phyloP scores from a whole-genome alignment of 345 rosid species.

The Heritiera littoralis region DNA sequence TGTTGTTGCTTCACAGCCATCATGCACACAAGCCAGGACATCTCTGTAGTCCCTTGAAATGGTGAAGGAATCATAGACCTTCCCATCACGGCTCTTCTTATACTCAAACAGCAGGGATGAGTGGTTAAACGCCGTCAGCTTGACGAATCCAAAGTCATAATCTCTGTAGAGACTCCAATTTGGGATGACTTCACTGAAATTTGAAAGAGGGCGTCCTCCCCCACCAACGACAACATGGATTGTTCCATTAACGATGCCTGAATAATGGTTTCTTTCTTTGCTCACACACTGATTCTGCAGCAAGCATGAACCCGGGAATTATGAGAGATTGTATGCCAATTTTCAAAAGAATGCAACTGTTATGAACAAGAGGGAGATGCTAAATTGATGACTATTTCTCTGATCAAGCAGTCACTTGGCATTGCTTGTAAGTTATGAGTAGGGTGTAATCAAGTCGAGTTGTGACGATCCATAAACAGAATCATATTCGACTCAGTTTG shows the following conservation, averaged over 20 bases:
- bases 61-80: conserved; percentile 77
- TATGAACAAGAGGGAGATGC: neutral
- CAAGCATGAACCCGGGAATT: conserved; percentile 1
- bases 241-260: conserved; percentile 69
- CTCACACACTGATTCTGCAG: conserved; percentile 72
- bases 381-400: neutral
- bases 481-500: too few relatives aligned
- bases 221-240: conserved; percentile 93
- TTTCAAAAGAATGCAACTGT: neutral
- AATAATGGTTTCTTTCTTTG: conserved; percentile 52
- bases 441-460: too few relatives aligned
- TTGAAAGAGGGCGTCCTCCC: conserved; percentile 70
- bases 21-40: conserved; percentile 76
- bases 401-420: neutral
- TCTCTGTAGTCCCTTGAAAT: conserved; percentile 84
- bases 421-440: neutral
- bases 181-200: conserved; percentile 50
- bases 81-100: conserved; percentile 76
- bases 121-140: conserved; percentile 73
- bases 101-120: conserved; percentile 85
- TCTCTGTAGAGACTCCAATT: conserved; percentile 79
- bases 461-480: too few relatives aligned
- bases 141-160: conserved; percentile 75
- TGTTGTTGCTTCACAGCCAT: conserved; percentile 66
- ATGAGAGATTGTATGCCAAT: neutral